Evolutionary conservation across 2,329 filamentous ascomycete species (phyloP).

Genomic region (Calonectria pseudoreteaudii): DNA sequence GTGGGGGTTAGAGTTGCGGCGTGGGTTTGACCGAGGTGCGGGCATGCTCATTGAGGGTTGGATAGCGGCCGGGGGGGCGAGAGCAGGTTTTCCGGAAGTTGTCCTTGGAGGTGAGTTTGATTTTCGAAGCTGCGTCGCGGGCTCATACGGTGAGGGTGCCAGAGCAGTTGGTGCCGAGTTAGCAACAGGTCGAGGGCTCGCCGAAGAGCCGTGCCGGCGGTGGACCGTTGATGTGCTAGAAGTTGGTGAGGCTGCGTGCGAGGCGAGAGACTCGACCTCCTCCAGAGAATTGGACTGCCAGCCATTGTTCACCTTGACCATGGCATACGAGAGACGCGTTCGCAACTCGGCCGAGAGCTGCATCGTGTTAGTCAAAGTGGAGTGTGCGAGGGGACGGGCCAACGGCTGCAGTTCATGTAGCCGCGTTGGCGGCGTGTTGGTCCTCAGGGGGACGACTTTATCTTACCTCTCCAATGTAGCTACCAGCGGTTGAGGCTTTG

Average conservation of each 20-base stretch:
- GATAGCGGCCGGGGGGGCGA: constrained; percentile 68
- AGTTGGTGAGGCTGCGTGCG: constrained; percentile 73
- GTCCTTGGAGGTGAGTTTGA: constrained; percentile 53
- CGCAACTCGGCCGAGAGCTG: constrained; percentile 84
- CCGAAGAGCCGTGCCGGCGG: constrained; percentile 61
- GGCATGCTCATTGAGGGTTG: constrained; percentile 57
- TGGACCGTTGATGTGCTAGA: constrained; percentile 69
- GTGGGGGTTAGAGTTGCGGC: constrained; percentile 63
- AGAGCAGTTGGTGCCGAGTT: constrained; percentile 38
- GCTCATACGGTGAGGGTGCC: constrained; percentile 47
- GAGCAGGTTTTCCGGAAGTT: constrained; percentile 49
- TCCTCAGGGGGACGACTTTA: constrained; percentile 31
- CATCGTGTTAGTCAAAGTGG: constrained; percentile 30
- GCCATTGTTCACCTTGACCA: constrained; percentile 91
- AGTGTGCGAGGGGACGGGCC: not conserved
- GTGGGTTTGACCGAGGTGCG: constrained; percentile 53
- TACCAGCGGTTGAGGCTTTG: constrained; percentile 68
- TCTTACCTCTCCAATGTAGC: constrained; percentile 82
- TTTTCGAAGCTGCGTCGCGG: constrained; percentile 40
- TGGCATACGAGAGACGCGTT: constrained; percentile 89
- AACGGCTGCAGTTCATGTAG: not conserved
- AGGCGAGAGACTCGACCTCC: constrained; percentile 81
- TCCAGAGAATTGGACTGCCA: constrained; percentile 85
- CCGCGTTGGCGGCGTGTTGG: not conserved
- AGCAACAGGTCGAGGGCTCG: constrained; percentile 63